A percentile compares a stretch with the other conserved stretches of the same genome.
phyloP scores from a whole-genome alignment of 1,284 basidiomycete genomes.

The Malassezia sympodialis region DNA sequence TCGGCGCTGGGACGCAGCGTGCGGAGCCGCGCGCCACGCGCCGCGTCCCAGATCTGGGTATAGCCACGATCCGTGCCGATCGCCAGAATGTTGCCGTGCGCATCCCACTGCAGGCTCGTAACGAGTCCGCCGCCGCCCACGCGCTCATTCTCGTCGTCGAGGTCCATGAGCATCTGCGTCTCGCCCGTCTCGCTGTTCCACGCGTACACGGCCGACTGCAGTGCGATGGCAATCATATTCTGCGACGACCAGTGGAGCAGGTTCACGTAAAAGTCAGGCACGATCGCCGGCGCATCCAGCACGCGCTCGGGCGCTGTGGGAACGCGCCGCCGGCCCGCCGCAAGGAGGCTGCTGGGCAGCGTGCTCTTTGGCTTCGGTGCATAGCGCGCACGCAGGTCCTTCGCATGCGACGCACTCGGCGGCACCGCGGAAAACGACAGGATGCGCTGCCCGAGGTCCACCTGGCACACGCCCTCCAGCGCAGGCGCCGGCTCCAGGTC shows the following conservation, averaged over 20 bases:
- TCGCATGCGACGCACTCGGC: slow-evolving; percentile 42
- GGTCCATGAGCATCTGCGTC: slow-evolving; percentile 59
- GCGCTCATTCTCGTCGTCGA: slow-evolving; percentile 34
- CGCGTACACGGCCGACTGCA: slow-evolving; percentile 36
- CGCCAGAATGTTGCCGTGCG: slow-evolving; percentile 75
- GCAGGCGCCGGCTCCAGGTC: slow-evolving; percentile 27
- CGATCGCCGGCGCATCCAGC: slow-evolving; percentile 85
- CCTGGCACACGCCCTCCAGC: slow-evolving; percentile 37
- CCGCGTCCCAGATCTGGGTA: slow-evolving; percentile 92
- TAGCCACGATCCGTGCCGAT: slow-evolving; percentile 74
- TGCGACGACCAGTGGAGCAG: slow-evolving; percentile 76
- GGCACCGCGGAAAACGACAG: slow-evolving; percentile 50
- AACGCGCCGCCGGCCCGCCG: slow-evolving; percentile 61
- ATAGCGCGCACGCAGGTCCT: slow-evolving; percentile 43
- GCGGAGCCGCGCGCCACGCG: slow-evolving; percentile 66
- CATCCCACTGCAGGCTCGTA: slow-evolving; percentile 71
- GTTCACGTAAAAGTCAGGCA: slow-evolving; percentile 96
- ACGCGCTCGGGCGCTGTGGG: slow-evolving; percentile 76
- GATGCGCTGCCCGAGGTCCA: slow-evolving; percentile 49
- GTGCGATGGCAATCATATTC: slow-evolving; percentile 55
- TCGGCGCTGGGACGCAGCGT: slow-evolving; percentile 51
- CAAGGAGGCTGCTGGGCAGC: slow-evolving; percentile 35
- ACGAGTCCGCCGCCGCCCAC: slow-evolving; percentile 52
- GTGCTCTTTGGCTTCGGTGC: slow-evolving; percentile 34
- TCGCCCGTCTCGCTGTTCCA: slow-evolving; percentile 86